Conservation (phyloP, 257 asterid genomes). For the Verbena officinalis region DNA sequence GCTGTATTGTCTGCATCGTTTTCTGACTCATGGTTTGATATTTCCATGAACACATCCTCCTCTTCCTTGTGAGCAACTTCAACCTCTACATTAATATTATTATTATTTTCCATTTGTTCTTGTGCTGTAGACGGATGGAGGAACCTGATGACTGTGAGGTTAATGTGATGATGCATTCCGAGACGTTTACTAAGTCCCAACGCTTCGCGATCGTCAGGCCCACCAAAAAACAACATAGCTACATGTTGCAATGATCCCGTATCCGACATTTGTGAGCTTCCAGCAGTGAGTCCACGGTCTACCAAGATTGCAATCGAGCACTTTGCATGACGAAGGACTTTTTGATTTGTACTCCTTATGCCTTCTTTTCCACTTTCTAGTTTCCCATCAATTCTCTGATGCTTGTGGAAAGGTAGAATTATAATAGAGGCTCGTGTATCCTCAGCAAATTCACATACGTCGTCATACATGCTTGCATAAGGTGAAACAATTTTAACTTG, state of each 20-base stretch:
- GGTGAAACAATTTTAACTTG: slow-evolving; percentile 81
- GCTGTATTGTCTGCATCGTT: slow-evolving; percentile 61
- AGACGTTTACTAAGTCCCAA: slow-evolving; percentile 88
- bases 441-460: slow-evolving; percentile 69
- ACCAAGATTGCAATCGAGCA: slow-evolving; percentile 87
- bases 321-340: slow-evolving; percentile 76
- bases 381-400: slow-evolving; percentile 95
- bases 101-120: slow-evolving; percentile 38
- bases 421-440: slow-evolving; percentile 75
- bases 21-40: slow-evolving; percentile 61
- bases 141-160: slow-evolving; percentile 87
- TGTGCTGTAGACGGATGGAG: slow-evolving; percentile 39
- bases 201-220: slow-evolving; percentile 97
- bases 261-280: slow-evolving; percentile 41
- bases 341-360: slow-evolving; percentile 77
- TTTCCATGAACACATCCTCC: slow-evolving; percentile 68
- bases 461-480: slow-evolving; percentile 60
- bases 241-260: slow-evolving; percentile 74
- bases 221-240: slow-evolving; percentile 87
- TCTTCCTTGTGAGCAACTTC: slow-evolving; percentile 58
- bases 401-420: slow-evolving; percentile 92
- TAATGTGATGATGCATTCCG: slow-evolving; percentile 82
- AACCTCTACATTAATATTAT: slow-evolving; percentile 62
- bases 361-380: slow-evolving; percentile 91
- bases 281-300: slow-evolving; percentile 86